Evolutionary conservation across 2,329 filamentous ascomycete species (phyloP), one percentile per base, ranked within the genome.

Genomic region (Dichotomopilus funicola): DNA sequence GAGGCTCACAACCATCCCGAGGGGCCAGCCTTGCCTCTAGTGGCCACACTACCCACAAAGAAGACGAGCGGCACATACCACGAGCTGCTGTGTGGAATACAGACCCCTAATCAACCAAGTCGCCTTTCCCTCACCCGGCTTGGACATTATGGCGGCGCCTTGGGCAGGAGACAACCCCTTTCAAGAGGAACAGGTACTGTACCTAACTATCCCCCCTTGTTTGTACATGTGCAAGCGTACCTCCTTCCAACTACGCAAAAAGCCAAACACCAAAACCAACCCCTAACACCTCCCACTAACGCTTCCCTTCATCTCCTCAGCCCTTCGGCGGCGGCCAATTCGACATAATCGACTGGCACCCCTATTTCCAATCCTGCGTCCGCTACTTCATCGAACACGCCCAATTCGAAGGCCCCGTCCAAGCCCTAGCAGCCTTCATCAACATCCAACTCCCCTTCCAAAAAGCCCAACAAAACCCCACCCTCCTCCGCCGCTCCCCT

Each of bases 401-500:
- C 6, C 92, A 97, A 69, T 86, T 95, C 70, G 87, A 85, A 61
- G 81, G 79, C 13, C 82, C 86, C 8, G 89, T 96, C 11, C 91
- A 96, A 72, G 89, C 91, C 7, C 81, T 96, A 48, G 91, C 91
- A 19, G 87, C 91, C 6, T 91, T 94, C 70, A 77, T 96, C 73
- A 97, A 97, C 71, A 96, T 97, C 68, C 83, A 83, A 59, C 80
- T 97, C 0, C 94, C 94, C 2, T 95, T 86, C 68, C 92, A 97
- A 70, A 87, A 83, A 70, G 27, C 70, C 55, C 59, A 72, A 60
- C 61, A 75, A 68, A 77, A 77, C 13, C 4, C 46, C 60, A 59
- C 76, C 55, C 59, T 75, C 48, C 74, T 73, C 41, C 73, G 74
- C 5, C 69, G 68, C 37, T 31, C 37, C 50, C 59, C 67, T 11